These are phyloP conservation scores for Favolaschia claudopus DNA, from an alignment of 768 basidiomycete genomes.

Conservation along the genomic window DNA sequence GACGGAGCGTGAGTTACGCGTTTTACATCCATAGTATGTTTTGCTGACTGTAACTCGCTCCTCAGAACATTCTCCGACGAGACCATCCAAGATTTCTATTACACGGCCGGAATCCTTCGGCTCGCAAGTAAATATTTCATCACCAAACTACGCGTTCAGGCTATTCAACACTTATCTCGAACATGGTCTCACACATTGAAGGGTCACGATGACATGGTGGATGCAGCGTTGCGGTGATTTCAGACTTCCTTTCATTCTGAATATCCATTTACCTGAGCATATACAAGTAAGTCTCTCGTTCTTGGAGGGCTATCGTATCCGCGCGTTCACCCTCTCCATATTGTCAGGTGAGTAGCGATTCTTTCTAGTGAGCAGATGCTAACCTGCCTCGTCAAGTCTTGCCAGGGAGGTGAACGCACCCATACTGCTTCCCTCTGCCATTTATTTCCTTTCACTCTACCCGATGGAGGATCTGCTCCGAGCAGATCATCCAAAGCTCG, in stretches of 20 bases:
- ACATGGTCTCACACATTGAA: constrained; percentile 63
- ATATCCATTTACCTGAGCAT: no score
- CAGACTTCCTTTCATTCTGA: no score
- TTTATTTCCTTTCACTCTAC: constrained; percentile 69
- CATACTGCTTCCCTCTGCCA: constrained; percentile 55
- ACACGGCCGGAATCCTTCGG: constrained; percentile 64
- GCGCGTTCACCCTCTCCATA: constrained; percentile 64
- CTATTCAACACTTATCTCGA: constrained; percentile 53
- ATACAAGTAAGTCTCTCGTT: no score
- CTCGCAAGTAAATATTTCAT: constrained; percentile 69
- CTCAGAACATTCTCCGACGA: constrained; percentile 46
- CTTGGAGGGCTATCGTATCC: constrained; percentile 60
- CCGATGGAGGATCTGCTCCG: constrained; percentile 55
- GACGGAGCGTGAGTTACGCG: constrained; percentile 57
- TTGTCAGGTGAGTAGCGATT: no score
- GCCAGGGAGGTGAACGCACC: constrained; percentile 57
- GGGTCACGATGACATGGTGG: constrained; percentile 65
- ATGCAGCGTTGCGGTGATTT: constrained; percentile 52
- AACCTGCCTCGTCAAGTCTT: no score
- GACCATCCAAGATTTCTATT: constrained; percentile 59
- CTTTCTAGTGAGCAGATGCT: no score
- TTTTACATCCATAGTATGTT: neutral
- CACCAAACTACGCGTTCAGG: constrained; percentile 54
- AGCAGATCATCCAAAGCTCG: constrained; percentile 61
- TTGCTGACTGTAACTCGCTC: neutral